These are phyloP conservation scores for Termitomyces sp. DNA, from an alignment of 768 basidiomycete genomes.

Conservation along the genomic window DNA sequence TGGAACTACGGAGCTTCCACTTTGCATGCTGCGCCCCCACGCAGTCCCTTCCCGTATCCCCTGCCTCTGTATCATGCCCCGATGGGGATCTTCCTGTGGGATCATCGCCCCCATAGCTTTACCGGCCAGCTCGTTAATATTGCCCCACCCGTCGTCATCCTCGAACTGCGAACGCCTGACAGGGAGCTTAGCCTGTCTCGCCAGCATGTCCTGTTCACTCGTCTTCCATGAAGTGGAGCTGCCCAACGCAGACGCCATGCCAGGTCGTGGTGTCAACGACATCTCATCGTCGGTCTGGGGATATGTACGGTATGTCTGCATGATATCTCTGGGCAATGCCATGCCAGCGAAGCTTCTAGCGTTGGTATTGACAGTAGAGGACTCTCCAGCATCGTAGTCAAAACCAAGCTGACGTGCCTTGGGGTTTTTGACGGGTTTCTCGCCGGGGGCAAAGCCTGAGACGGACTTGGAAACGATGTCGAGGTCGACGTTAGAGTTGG, in stretches of 20 bases:
- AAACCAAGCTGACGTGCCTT: conserved; percentile 24
- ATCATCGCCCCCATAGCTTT: conserved; percentile 1
- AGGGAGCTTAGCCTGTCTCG: not conserved
- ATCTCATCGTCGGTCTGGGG: conserved; percentile 12
- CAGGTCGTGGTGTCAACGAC: conserved; percentile 16
- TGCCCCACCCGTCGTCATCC: conserved; percentile 3
- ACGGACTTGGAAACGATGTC: not conserved
- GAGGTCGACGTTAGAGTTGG: conserved; percentile 4
- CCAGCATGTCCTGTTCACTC: not conserved
- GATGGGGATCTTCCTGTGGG: conserved; percentile 1
- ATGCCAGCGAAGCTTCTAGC: conserved; percentile 9
- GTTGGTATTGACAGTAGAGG: conserved; percentile 10
- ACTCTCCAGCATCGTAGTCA: conserved; percentile 13
- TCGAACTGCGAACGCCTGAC: not conserved
- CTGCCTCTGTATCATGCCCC: conserved; percentile 1
- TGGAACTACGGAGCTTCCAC: not conserved
- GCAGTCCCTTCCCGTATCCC: not conserved
- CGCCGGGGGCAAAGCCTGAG: conserved; percentile 9
- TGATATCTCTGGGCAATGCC: conserved; percentile 13
- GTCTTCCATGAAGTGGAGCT: conserved; percentile 3
- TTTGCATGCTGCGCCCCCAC: not conserved
- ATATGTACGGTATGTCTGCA: conserved; percentile 4
- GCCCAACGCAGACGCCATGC: not conserved
- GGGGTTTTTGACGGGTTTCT: conserved; percentile 24
- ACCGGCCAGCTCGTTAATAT: not conserved